phyloP scores from a whole-genome alignment of 2,329 filamentous ascomycete genomes.

The Epichloe brachyelytri region DNA sequence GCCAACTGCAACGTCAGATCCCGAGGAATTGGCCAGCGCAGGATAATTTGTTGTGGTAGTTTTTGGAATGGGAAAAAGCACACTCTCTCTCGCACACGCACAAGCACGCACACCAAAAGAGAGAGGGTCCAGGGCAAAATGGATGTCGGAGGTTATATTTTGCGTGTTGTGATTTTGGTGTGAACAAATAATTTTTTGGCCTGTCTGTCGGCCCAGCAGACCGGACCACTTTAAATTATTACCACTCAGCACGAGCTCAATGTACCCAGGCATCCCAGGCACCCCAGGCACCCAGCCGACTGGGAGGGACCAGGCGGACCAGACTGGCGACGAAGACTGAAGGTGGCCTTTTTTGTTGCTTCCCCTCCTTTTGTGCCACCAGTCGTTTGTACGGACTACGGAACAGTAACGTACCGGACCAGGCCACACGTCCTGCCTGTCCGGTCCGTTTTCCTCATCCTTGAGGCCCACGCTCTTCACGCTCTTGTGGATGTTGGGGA shows the following conservation, averaged over 20 bases:
- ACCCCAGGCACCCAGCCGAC: no score
- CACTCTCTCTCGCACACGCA: not conserved
- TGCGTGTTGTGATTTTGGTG: slow-evolving; percentile 3
- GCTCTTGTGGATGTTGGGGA: no score
- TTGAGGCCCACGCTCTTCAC: not conserved
- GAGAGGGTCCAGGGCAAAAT: slow-evolving; percentile 2
- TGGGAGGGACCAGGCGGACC: no score
- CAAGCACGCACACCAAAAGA: not conserved
- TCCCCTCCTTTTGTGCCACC: slow-evolving; percentile 2
- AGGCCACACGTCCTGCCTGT: not conserved
- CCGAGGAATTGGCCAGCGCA: not conserved
- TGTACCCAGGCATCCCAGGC: no score
- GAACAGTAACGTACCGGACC: not conserved
- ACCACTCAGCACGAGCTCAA: not conserved
- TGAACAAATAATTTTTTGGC: not conserved
- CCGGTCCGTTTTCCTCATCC: not conserved
- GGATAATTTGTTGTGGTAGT: not conserved
- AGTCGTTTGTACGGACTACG: not conserved
- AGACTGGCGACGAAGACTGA: not conserved
- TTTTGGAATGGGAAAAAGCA: slow-evolving; percentile 1
- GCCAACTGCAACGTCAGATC: slow-evolving; percentile 3
- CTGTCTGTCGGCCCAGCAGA: not conserved
- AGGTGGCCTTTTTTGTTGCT: not conserved
- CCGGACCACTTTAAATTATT: not conserved
- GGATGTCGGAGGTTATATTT: slow-evolving; percentile 7